Base-by-base conservation (phyloP, 805 yeast species). In the Ogataea zsoltii region DNA sequence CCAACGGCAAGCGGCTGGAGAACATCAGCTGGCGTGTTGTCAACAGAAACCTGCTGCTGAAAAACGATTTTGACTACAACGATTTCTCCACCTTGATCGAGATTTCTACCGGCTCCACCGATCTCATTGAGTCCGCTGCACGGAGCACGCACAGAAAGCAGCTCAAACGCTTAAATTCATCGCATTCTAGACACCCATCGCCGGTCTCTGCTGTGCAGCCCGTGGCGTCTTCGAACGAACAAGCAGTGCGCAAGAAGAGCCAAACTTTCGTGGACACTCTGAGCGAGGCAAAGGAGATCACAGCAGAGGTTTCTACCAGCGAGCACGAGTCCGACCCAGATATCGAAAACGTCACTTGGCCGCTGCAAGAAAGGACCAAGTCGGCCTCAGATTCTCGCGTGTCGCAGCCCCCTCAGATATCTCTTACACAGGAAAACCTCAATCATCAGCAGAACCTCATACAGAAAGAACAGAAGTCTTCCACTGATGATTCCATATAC, bases 21-120 rank as follows among this genome's bases (percentile, higher is more conserved):
- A 67, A 67, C 44, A 56, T 66, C 12, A 58, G 67, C 39, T 66
- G 70, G 71, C 51, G 72, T 28, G 61, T 65, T 16, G 63, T 66
- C 13, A 67, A 67, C 42, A 54, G 63, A 31, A 60, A 60, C 28
- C 42, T 67, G 13, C 47, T 65, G 2, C 37, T 58, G 31, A 53
- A 60, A 10, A 53, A 51, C 16, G 51, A 49, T 13, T 50, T 64
- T 33, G 45, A 55, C 40, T 35, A 46, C 19, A 53, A 54, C 28
- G 68, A 65, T 36, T 61, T 65, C 28, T 51, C 60, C 15, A 55
- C 68, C 6, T 49, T 62, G 33, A 53, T 61, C 14, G 43, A 55
- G 21, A 65, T 65, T 6, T 60, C 70, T 11, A 46, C 55, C 5
- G 49, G 48, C 2, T 26, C 44, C 36, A 15, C 31, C n/a, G 50